Percentiles rank a stretch among this genome's conserved stretches.
Evolutionary conservation across 352 stramenopile species (phyloP).

Genomic region (Phytophthora sp.): DNA sequence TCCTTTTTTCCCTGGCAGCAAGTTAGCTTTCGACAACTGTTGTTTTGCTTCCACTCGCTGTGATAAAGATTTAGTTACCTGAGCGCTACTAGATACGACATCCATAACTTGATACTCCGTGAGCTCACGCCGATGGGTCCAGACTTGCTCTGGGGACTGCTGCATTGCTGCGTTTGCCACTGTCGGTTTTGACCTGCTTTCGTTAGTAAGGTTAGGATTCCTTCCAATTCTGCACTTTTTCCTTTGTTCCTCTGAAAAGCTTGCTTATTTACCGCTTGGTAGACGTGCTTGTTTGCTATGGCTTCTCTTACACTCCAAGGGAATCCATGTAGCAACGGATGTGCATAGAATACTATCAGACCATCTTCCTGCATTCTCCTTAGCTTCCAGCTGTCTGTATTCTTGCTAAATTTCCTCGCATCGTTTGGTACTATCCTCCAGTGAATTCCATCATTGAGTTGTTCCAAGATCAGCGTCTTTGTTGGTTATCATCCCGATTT

Average conservation of each 20-base stretch:
- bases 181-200: not conserved
- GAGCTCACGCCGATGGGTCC: not conserved
- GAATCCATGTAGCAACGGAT: not conserved
- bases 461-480: not conserved
- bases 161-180: not conserved
- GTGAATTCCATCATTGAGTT: not conserved
- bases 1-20: not conserved
- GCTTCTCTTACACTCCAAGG: not conserved
- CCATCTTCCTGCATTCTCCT: not conserved
- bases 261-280: not conserved
- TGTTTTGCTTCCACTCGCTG: not conserved
- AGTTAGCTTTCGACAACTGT: not conserved
- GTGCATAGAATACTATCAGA: not conserved
- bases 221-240: no score
- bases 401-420: not conserved
- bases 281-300: not conserved
- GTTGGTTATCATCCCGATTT: not conserved
- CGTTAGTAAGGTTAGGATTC: no score
- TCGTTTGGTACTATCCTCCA: not conserved
- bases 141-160: not conserved
- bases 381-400: no score
- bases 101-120: slow-evolving; percentile 1
- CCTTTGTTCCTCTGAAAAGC: not conserved
- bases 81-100: not conserved
- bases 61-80: not conserved